Conservation (phyloP, 2,329 filamentous ascomycete species). For the Tolypocladium tropicale region DNA sequence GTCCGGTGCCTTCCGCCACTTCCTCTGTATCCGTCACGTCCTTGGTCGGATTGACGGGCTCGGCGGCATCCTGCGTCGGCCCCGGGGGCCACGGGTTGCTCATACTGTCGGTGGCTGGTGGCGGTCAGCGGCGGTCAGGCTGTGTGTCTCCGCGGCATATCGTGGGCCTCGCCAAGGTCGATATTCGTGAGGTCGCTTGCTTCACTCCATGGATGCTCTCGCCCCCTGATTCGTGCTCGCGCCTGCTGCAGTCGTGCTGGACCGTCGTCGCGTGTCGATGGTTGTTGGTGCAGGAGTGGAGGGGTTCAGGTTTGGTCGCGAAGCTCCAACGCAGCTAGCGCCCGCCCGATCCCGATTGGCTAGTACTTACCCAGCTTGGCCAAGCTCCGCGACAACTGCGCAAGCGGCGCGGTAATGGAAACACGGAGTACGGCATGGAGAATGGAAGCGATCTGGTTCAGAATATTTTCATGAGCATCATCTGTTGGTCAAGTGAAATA, state of each 20-base stretch:
- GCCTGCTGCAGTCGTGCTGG: background rate
- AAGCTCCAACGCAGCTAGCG: background rate
- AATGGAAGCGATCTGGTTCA: too few species aligned
- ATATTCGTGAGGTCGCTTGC: background rate
- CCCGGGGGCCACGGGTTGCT: conserved; percentile 33
- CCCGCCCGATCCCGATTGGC: background rate
- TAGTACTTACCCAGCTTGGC: too few species aligned
- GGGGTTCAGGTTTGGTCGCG: background rate
- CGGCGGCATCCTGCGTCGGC: conserved; percentile 20
- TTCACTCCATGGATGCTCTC: background rate
- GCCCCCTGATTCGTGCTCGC: background rate
- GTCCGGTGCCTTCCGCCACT: conserved; percentile 18
- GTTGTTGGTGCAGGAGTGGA: background rate
- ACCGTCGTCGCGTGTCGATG: conserved; percentile 1
- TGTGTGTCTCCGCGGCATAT: conserved; percentile 6
- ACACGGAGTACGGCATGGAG: background rate
- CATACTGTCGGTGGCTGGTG: conserved; percentile 23
- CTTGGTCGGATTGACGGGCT: conserved; percentile 15
- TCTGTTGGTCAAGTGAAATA: too few species aligned
- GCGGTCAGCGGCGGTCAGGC: conserved; percentile 2
- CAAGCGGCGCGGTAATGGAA: background rate
- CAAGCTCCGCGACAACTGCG: background rate
- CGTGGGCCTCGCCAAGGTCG: conserved; percentile 3
- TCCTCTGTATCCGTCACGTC: conserved; percentile 34
- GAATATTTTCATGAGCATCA: background rate